Conservation (phyloP, 495 filamentous ascomycete species). For the Poronia punctata region DNA sequence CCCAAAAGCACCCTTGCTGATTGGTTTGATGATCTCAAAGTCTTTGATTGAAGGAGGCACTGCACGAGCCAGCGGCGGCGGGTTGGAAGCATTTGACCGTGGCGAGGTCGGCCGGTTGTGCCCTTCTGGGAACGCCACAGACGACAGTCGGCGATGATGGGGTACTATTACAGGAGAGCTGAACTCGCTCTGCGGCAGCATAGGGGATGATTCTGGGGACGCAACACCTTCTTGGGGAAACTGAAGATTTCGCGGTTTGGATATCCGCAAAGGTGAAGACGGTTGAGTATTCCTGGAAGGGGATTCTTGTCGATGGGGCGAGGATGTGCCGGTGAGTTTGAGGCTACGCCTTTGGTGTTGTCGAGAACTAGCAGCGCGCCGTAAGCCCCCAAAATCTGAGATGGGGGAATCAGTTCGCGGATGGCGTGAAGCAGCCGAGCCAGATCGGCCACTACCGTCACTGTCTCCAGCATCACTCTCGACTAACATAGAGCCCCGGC, state of each 20-base stretch:
- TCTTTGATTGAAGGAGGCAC: conserved; percentile 95
- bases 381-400: conserved; percentile 69
- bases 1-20: conserved; percentile 97
- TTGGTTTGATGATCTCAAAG: conserved; percentile 98
- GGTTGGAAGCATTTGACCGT: conserved; percentile 63
- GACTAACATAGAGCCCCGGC: conserved; percentile 63
- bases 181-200: conserved; percentile 73
- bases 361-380: conserved; percentile 58
- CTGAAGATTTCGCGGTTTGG: conserved; percentile 70
- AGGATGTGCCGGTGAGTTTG: conserved; percentile 64
- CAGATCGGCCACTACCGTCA: conserved; percentile 80
- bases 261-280: conserved; percentile 78
- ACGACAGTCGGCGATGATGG: conserved; percentile 90
- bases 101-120: conserved; percentile 69
- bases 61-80: conserved; percentile 66
- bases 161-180: conserved; percentile 55
- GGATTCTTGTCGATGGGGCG: conserved; percentile 78
- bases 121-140: conserved; percentile 68
- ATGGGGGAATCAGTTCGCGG: conserved; percentile 80
- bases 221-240: conserved; percentile 65
- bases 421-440: conserved; percentile 60
- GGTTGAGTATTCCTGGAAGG: conserved; percentile 67
- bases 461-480: conserved; percentile 76
- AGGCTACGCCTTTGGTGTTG: conserved; percentile 80
- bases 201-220: conserved; percentile 84